A percentile compares a stretch with the other conserved stretches of the same genome.
phyloP scores from a whole-genome alignment of 495 filamentous ascomycete genomes.

The Penicillium robsamsonii region DNA sequence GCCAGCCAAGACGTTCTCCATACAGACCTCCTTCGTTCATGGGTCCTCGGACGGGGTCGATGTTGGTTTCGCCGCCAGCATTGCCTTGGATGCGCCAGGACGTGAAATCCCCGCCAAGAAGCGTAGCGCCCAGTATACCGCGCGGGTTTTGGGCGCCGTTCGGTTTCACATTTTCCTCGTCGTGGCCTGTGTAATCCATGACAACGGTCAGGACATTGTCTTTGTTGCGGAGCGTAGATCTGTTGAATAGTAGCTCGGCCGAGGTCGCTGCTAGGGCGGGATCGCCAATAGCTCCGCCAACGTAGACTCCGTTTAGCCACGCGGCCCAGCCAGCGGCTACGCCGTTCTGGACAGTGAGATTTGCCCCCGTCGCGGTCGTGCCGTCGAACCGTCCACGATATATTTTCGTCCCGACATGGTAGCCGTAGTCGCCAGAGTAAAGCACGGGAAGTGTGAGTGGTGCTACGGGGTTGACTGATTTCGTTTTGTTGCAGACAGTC shows the following conservation, averaged over 20 bases:
- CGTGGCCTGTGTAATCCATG: conserved; percentile 68
- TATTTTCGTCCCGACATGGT: conserved; percentile 60
- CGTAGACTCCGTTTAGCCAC: conserved; percentile 53
- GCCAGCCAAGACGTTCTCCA: conserved; percentile 65
- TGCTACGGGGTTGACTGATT: conserved; percentile 56
- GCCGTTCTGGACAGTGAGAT: conserved; percentile 60
- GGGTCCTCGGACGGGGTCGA: conserved; percentile 62
- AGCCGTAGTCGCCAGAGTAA: conserved; percentile 72
- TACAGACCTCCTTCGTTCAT: conserved; percentile 71
- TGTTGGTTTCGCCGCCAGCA: conserved; percentile 64
- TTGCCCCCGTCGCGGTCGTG: conserved; percentile 53
- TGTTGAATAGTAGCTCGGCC: conserved; percentile 21
- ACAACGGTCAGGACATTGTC: conserved; percentile 64
- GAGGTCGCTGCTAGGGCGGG: conserved; percentile 32
- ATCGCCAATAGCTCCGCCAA: conserved; percentile 56
- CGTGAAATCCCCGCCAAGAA: conserved; percentile 46
- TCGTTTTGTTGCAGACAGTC: conserved; percentile 54
- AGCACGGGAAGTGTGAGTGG: conserved; percentile 52
- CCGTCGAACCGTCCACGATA: conserved; percentile 66
- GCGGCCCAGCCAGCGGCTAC: conserved; percentile 53
- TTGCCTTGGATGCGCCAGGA: conserved; percentile 77
- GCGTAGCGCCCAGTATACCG: conserved; percentile 60
- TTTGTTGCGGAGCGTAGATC: conserved; percentile 45
- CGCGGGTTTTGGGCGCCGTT: conserved; percentile 63
- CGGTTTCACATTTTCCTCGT: conserved; percentile 57